A percentile compares a stretch with the other conserved stretches of the same genome.
Evolutionary conservation across 805 yeast genomes (phyloP).

Genomic region (Maudiozyma saulgeensis): DNA sequence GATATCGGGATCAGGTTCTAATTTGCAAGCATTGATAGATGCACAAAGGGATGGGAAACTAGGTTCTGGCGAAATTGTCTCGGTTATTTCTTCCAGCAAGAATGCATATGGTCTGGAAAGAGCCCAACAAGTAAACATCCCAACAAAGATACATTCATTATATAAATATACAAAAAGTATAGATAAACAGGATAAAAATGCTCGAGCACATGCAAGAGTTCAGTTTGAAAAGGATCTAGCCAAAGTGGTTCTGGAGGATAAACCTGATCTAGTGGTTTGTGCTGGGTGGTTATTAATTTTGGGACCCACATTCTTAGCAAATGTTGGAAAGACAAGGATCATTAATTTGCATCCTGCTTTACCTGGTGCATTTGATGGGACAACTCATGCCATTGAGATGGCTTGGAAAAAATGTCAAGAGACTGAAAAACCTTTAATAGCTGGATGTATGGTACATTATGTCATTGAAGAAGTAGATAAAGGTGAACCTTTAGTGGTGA

Average conservation of each 20-base stretch:
- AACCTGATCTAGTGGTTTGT: slow-evolving; percentile 85
- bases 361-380: slow-evolving; percentile 95
- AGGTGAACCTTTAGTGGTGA: slow-evolving; percentile 82
- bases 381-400: slow-evolving; percentile 83
- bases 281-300: slow-evolving; percentile 98
- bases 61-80: slow-evolving; percentile 46
- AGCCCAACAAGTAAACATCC: slow-evolving; percentile 60
- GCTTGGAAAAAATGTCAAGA: slow-evolving; percentile 93
- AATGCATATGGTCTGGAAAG: slow-evolving; percentile 83
- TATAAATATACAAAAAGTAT: slow-evolving; percentile 65
- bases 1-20: slow-evolving; percentile 94
- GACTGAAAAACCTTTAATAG: slow-evolving; percentile 48
- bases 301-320: slow-evolving; percentile 63
- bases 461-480: slow-evolving; percentile 94
- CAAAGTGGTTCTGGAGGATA: slow-evolving; percentile 45
- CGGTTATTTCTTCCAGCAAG: slow-evolving; percentile 77
- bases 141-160: slow-evolving; percentile 63
- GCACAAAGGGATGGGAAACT: slow-evolving; percentile 37
- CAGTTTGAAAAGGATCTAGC: slow-evolving; percentile 75
- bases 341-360: slow-evolving; percentile 94
- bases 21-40: slow-evolving; percentile 88
- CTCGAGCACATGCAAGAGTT: slow-evolving; percentile 53
- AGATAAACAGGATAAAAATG: slow-evolving; percentile 55
- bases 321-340: slow-evolving; percentile 59
- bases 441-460: slow-evolving; percentile 94